phyloP scores from a whole-genome alignment of 1,139 yeast species.

The Yamadazyma sp. region DNA sequence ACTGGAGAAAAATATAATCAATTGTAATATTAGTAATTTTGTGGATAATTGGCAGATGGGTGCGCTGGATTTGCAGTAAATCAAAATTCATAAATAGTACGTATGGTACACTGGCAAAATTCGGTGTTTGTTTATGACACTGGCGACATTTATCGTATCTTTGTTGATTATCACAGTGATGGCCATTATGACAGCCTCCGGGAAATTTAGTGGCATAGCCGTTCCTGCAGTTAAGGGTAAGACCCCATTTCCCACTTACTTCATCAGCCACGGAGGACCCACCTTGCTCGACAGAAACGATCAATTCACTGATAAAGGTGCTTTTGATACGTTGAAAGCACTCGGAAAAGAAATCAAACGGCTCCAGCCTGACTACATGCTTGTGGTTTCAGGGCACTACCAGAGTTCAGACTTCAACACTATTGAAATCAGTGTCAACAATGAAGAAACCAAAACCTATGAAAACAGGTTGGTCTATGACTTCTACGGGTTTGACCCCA shows the following conservation, averaged over 20 bases:
- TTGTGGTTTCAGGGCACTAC: constrained; percentile 79
- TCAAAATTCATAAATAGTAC: no score
- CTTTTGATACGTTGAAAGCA: constrained; percentile 50
- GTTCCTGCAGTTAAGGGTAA: constrained; percentile 14
- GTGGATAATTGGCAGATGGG: no score
- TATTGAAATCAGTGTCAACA: constrained; percentile 49
- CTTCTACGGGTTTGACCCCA: constrained; percentile 67
- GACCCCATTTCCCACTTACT: constrained; percentile 51
- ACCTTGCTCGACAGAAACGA: constrained; percentile 57
- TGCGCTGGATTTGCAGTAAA: no score
- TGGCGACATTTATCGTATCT: background rate
- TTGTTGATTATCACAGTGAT: background rate
- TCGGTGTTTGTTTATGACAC: background rate
- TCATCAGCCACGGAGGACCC: constrained; percentile 80
- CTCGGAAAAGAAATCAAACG: constrained; percentile 56
- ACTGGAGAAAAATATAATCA: no score
- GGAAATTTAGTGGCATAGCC: background rate
- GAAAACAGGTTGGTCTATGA: constrained; percentile 57
- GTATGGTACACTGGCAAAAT: no score
- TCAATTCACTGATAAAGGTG: constrained; percentile 52
- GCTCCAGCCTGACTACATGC: constrained; percentile 58
- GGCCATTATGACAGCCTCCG: background rate
- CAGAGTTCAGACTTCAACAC: constrained; percentile 44
- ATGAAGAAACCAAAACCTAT: constrained; percentile 14
- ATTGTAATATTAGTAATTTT: no score